phyloP scores from a whole-genome alignment of 768 basidiomycete species.

The Saitozyma sp. region DNA sequence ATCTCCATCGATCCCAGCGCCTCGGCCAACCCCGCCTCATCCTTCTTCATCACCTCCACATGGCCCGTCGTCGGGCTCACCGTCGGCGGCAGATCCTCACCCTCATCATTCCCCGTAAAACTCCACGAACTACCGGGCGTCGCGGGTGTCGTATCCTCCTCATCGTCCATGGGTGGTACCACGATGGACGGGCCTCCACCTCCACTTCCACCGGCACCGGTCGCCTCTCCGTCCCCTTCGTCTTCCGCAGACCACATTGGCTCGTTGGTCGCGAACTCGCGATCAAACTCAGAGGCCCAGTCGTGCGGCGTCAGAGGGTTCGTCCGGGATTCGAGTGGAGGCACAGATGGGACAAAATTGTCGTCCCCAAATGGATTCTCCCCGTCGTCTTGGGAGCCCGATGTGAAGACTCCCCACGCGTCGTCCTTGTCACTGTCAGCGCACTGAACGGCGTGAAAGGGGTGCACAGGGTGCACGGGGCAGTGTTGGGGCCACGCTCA shows the following conservation, averaged over 20 bases:
- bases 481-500: too few species aligned
- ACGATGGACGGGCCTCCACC: constrained; percentile 6
- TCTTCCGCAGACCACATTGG: not conserved
- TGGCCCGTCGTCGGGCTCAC: constrained; percentile 7
- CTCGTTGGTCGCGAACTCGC: constrained; percentile 25
- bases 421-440: constrained; percentile 37
- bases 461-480: constrained; percentile 20
- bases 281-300: constrained; percentile 48
- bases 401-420: constrained; percentile 48
- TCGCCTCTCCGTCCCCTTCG: constrained; percentile 21
- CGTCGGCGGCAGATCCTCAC: constrained; percentile 24
- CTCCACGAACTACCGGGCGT: constrained; percentile 30
- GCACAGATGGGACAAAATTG: constrained; percentile 30
- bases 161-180: constrained; percentile 14
- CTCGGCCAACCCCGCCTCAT: not conserved
- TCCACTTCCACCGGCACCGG: not conserved
- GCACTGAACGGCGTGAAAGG: not conserved
- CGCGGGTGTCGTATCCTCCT: constrained; percentile 10
- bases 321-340: constrained; percentile 6
- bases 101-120: constrained; percentile 27
- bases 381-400: constrained; percentile 22
- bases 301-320: constrained; percentile 48
- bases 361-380: constrained; percentile 51
- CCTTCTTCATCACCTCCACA: not conserved
- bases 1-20: not conserved